A percentile compares a stretch with the other conserved stretches of the same genome.
These are phyloP conservation scores for Ceratobasidium sp. DNA, from an alignment of 1,284 basidiomycete genomes.

Conservation along the genomic window DNA sequence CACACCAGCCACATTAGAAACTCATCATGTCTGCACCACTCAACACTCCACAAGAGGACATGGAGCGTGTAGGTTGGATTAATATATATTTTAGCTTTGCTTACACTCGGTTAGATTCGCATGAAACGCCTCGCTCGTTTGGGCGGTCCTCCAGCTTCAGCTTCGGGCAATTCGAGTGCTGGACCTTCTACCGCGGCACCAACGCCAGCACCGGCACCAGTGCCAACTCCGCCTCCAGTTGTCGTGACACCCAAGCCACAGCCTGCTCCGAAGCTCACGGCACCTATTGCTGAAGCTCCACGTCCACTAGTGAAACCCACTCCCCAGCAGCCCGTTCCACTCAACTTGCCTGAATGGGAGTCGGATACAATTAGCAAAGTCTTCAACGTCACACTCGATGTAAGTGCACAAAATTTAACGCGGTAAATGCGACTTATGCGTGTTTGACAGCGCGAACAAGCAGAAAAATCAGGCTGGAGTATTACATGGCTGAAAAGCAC, in stretches of 20 bases:
- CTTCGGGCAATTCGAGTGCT: constrained; percentile 45
- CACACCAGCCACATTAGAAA: not conserved
- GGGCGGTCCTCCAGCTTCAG: constrained; percentile 58
- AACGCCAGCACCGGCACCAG: constrained; percentile 55
- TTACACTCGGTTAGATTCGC: constrained; percentile 72
- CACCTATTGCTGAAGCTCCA: constrained; percentile 51
- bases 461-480: constrained; percentile 76
- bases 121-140: constrained; percentile 87
- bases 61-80: constrained; percentile 71
- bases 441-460: constrained; percentile 69
- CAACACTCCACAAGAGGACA: constrained; percentile 65
- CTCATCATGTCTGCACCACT: constrained; percentile 38
- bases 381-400: constrained; percentile 84
- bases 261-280: constrained; percentile 54
- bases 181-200: constrained; percentile 52
- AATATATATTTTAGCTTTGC: constrained; percentile 22
- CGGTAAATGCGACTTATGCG: constrained; percentile 30
- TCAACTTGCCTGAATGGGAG: constrained; percentile 79
- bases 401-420: constrained; percentile 59
- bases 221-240: constrained; percentile 50
- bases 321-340: constrained; percentile 57
- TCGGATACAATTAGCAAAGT: constrained; percentile 73
- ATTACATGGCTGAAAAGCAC: constrained; percentile 88
- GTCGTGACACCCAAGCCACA: constrained; percentile 54
- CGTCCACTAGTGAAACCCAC: constrained; percentile 64